These are phyloP conservation scores for Yarrowia sp. DNA, from an alignment of 805 yeast genomes.

Conservation along the genomic window DNA sequence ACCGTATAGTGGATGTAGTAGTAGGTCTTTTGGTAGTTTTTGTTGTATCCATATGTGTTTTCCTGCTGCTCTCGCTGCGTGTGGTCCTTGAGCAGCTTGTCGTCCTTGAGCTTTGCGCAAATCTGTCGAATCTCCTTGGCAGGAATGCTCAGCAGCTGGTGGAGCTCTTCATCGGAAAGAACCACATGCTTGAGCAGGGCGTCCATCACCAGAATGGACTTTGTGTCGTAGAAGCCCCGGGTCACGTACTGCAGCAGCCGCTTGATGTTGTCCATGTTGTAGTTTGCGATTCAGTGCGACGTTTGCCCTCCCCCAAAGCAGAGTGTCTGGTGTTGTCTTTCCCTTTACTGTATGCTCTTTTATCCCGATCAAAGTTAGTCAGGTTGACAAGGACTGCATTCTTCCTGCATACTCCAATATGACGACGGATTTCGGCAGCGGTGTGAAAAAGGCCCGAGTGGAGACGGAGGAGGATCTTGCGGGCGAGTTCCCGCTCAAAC, in stretches of 20 bases:
- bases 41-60: slow-evolving; percentile 37
- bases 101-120: slow-evolving; percentile 83
- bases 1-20: slow-evolving; percentile 89
- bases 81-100: slow-evolving; percentile 74
- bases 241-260: slow-evolving; percentile 76
- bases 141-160: slow-evolving; percentile 79
- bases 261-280: slow-evolving; percentile 53
- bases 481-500: background rate
- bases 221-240: slow-evolving; percentile 84
- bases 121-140: slow-evolving; percentile 84
- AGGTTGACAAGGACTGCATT: background rate
- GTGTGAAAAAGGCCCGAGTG: slow-evolving; percentile 14
- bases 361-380: slow-evolving; percentile 31
- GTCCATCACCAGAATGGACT: slow-evolving; percentile 84
- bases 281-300: too few species aligned
- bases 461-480: slow-evolving; percentile 16
- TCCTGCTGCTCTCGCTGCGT: slow-evolving; percentile 39
- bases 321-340: background rate
- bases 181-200: slow-evolving; percentile 89
- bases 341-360: background rate
- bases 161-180: slow-evolving; percentile 88
- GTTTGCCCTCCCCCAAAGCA: slow-evolving; percentile 2
- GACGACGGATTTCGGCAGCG: slow-evolving; percentile 18
- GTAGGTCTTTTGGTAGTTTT: slow-evolving; percentile 64
- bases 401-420: slow-evolving; percentile 35